phyloP scores from a whole-genome alignment of 352 stramenopile species.

The Bremia lactucae region DNA sequence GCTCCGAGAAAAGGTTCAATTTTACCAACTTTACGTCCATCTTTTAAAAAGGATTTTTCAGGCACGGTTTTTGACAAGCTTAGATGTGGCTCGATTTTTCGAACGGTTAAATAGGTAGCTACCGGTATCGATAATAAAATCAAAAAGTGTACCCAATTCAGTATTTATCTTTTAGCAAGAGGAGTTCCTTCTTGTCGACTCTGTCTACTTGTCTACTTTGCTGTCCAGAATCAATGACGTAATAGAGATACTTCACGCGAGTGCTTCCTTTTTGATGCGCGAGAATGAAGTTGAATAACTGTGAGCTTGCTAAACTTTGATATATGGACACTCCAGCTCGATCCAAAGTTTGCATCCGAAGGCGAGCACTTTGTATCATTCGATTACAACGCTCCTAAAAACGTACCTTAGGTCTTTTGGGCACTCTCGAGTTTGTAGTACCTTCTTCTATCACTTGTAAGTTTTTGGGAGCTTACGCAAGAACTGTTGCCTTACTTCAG shows the following conservation, averaged over 20 bases:
- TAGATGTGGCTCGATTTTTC: constrained; percentile 11
- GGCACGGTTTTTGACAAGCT: constrained; percentile 14
- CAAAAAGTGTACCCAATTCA: background rate
- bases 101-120: constrained; percentile 9
- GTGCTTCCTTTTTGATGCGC: constrained; percentile 85
- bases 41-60: constrained; percentile 14
- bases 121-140: no score
- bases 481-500: constrained; percentile 50
- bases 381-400: constrained; percentile 82
- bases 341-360: constrained; percentile 67
- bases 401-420: constrained; percentile 41
- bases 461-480: constrained; percentile 87
- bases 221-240: constrained; percentile 38
- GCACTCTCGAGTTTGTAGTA: constrained; percentile 86
- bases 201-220: constrained; percentile 87
- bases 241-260: constrained; percentile 17
- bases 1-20: no score
- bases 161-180: constrained; percentile 40
- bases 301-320: background rate
- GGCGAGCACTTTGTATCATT: constrained; percentile 71
- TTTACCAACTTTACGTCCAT: no score
- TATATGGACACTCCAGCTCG: constrained; percentile 39
- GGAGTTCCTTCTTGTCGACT: constrained; percentile 89
- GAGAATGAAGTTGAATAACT: no score
- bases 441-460: constrained; percentile 91